Percentiles rank a stretch among this genome's conserved stretches.
Conservation (phyloP, 2,329 filamentous ascomycete genomes). For the Lachnellula suecica region DNA sequence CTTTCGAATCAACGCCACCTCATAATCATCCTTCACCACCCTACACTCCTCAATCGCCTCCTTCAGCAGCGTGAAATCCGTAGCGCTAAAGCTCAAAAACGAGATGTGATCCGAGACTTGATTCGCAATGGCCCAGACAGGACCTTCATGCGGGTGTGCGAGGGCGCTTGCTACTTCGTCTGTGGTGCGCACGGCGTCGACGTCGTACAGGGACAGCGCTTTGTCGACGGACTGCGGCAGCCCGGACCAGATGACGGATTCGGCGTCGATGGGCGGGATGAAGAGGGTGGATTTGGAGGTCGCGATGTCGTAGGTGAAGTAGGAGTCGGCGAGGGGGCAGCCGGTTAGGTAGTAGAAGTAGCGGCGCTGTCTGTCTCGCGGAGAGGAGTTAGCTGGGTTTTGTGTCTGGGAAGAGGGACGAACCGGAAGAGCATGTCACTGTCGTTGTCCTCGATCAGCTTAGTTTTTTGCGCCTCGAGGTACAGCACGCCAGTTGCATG, state of each 20-base stretch:
- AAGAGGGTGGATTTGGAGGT: slow-evolving; percentile 77
- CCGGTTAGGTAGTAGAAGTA: slow-evolving; percentile 96
- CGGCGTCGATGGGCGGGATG: slow-evolving; percentile 85
- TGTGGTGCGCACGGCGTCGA: slow-evolving; percentile 74
- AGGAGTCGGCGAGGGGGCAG: slow-evolving; percentile 75
- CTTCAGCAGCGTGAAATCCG: slow-evolving; percentile 55
- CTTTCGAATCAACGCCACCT: slow-evolving; percentile 70
- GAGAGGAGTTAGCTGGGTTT: slow-evolving; percentile 2
- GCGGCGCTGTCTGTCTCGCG: slow-evolving; percentile 77
- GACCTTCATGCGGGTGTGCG: slow-evolving; percentile 40
- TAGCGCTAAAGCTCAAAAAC: slow-evolving; percentile 68
- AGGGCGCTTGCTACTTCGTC: slow-evolving; percentile 71
- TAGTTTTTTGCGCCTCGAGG: slow-evolving; percentile 79
- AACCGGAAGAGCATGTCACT: slow-evolving; percentile 77
- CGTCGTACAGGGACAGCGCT: slow-evolving; percentile 74
- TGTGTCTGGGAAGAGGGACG: slow-evolving; percentile 2
- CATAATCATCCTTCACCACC: slow-evolving; percentile 72
- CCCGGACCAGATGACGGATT: slow-evolving; percentile 90
- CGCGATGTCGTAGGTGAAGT: slow-evolving; percentile 77
- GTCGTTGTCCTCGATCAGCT: slow-evolving; percentile 87
- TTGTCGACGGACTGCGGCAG: slow-evolving; percentile 76
- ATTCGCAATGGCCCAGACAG: slow-evolving; percentile 72
- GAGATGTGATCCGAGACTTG: slow-evolving; percentile 73
- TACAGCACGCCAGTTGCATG: slow-evolving; percentile 75
- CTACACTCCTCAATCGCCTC: slow-evolving; percentile 67